These are phyloP conservation scores for Geotrichum citri-aurantii DNA, from an alignment of 1,139 yeast species.

Conservation along the genomic window DNA sequence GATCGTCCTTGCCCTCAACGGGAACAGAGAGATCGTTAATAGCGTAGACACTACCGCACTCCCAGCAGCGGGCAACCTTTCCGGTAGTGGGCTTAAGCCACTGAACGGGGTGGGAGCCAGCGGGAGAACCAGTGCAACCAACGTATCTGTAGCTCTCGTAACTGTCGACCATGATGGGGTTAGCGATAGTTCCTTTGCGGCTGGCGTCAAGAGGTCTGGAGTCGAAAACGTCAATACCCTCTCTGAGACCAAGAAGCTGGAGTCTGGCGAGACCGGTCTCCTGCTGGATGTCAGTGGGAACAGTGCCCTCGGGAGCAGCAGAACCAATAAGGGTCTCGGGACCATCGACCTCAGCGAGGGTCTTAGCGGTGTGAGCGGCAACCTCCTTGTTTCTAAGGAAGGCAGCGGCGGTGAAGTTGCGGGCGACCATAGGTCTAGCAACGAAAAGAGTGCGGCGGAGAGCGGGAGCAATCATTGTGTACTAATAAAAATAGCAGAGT, in stretches of 20 bases:
- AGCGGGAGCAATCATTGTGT: conserved; percentile 22
- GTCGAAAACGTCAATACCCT: conserved; percentile 95
- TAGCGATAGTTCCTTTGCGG: conserved; percentile 80
- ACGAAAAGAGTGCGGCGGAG: conserved; percentile 22
- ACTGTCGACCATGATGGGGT: conserved; percentile 86
- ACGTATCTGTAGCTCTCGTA: conserved; percentile 92
- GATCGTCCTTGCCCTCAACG: conserved; percentile 49
- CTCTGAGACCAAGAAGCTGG: conserved; percentile 88
- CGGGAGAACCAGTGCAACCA: conserved; percentile 96
- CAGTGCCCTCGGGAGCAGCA: conserved; percentile 77
- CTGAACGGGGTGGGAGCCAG: conserved; percentile 82
- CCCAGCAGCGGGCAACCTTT: conserved; percentile 94
- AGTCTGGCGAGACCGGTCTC: conserved; percentile 98
- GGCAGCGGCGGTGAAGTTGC: conserved; percentile 19
- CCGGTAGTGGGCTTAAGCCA: conserved; percentile 91
- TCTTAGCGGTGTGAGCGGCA: conserved; percentile 54
- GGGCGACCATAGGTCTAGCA: conserved; percentile 21
- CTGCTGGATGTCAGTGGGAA: conserved; percentile 92
- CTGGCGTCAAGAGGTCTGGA: conserved; percentile 80
- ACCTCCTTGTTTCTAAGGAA: conserved; percentile 22
- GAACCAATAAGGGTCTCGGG: conserved; percentile 79
- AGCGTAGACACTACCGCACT: conserved; percentile 93
- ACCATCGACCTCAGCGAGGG: conserved; percentile 73
- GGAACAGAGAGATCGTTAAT: conserved; percentile 86
- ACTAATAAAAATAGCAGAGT: not conserved